Evolutionary conservation across 2,329 filamentous ascomycete species (phyloP), one percentile per base, ranked within the genome.

Genomic region (Neonectria faginata): DNA sequence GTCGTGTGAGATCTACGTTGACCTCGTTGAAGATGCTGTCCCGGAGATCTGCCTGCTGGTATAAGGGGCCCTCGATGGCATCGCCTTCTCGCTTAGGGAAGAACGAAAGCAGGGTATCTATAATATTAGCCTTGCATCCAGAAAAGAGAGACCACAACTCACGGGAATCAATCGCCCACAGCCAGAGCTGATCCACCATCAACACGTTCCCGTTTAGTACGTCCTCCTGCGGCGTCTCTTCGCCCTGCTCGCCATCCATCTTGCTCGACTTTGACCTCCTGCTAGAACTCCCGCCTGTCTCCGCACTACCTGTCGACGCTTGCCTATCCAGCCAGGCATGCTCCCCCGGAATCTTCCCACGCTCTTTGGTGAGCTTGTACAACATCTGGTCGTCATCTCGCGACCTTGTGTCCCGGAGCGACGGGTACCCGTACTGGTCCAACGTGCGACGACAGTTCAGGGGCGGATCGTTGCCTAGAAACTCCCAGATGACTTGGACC

Each of bases 151-250:
- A 0, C 0, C 1, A 12, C 0, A 2, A 76, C 83, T 76, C 72
- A 86, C 84, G 83, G 16, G 79, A 83, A 59, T 86, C 81, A n/a
- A 88, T 80, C 0, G 81, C 83, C 85, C 85, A 88, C 0, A 90
- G 74, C 88, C 88, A 91, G 1, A 91, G 74, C 70, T 91, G 88
- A 62, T 91, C 89, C 0, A 91, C 86, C 86, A 91, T 90, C n/a
- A 91, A 74, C 3, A 88, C 81, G 42, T 89, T 89, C 0, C 87
- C 86, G 27, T 87, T 82, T 2, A 83, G 72, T 2, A 86, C 75
- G 8, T 78, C 71, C 7, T 85, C 80, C 0, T 78, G 75, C 0
- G 67, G 58, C 5, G 66, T 60, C 10, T 79, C 75, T 2, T 84
- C 80, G 0, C 76, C 73, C 1, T 72, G 60, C 9, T 62, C 62